Conservation (phyloP, 1,284 basidiomycete genomes). For the Leucoagaricus sp. region DNA sequence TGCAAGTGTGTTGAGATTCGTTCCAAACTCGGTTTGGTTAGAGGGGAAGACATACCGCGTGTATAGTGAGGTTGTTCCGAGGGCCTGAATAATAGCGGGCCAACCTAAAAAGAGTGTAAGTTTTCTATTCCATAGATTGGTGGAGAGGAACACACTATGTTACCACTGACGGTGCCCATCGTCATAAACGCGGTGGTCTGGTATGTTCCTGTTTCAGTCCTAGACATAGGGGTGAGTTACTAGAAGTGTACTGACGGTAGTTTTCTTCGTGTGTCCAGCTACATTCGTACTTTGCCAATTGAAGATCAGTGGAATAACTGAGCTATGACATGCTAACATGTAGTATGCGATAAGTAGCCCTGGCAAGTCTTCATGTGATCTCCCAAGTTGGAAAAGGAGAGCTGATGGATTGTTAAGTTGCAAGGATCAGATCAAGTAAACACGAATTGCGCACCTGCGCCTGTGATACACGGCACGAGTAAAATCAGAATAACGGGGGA, state of each 20-base stretch:
- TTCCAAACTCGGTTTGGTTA: neutral
- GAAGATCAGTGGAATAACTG: slow-evolving; percentile 23
- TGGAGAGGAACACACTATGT: slow-evolving; percentile 24
- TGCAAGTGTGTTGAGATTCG: slow-evolving; percentile 4
- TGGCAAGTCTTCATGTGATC: slow-evolving; percentile 24
- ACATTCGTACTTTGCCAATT: slow-evolving; percentile 34
- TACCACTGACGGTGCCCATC: slow-evolving; percentile 27
- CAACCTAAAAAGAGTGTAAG: slow-evolving; percentile 21
- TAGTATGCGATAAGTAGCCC: slow-evolving; percentile 29
- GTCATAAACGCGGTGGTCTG: slow-evolving; percentile 30
- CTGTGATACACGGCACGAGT: slow-evolving; percentile 23
- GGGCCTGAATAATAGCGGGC: slow-evolving; percentile 29
- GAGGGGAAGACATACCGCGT: slow-evolving; percentile 22
- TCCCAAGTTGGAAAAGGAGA: slow-evolving; percentile 24
- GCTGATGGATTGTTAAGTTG: slow-evolving; percentile 17
- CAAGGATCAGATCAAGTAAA: neutral
- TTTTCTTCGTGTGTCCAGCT: slow-evolving; percentile 34
- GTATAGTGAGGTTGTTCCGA: slow-evolving; percentile 29
- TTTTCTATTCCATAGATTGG: neutral
- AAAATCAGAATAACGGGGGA: slow-evolving; percentile 23
- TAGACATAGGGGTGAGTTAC: too few relatives aligned
- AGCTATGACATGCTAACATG: slow-evolving; percentile 21
- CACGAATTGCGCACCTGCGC: slow-evolving; percentile 19
- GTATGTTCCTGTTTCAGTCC: neutral
- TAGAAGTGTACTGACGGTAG: slow-evolving; percentile 28